Conservation (phyloP, 2,329 filamentous ascomycete species). For the Didymella segeticola region DNA sequence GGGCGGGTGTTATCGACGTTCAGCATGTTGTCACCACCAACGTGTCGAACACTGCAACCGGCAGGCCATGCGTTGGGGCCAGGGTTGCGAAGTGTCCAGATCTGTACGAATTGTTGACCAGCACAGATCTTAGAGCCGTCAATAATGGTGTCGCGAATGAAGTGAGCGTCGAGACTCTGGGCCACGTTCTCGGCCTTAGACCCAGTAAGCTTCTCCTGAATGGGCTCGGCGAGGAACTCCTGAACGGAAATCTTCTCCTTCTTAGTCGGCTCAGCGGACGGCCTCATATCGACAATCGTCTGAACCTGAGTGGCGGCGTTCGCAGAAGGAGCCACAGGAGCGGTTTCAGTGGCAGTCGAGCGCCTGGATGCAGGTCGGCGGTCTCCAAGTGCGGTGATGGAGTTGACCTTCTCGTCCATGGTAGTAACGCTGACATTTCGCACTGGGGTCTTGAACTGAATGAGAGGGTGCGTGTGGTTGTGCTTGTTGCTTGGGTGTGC, state of each 20-base stretch:
- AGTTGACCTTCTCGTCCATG: conserved; percentile 74
- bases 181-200: not conserved
- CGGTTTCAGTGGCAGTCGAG: conserved; percentile 61
- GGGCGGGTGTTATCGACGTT: conserved; percentile 82
- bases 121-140: conserved; percentile 78
- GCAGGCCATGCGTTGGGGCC: conserved; percentile 82
- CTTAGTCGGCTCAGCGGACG: conserved; percentile 57
- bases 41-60: conserved; percentile 88
- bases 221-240: conserved; percentile 39
- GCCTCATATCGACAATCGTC: conserved; percentile 67
- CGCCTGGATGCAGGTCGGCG: conserved; percentile 47
- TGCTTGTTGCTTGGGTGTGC: conserved; percentile 83
- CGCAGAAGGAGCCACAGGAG: conserved; percentile 53
- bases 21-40: conserved; percentile 96
- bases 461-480: conserved; percentile 94
- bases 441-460: conserved; percentile 95
- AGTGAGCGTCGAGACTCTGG: conserved; percentile 66
- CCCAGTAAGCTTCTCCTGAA: conserved; percentile 39
- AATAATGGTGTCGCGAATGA: conserved; percentile 76
- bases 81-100: conserved; percentile 88
- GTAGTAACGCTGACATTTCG: conserved; percentile 88
- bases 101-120: conserved; percentile 81
- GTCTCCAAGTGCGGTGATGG: conserved; percentile 77
- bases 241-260: conserved; percentile 52
- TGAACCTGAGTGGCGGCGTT: conserved; percentile 69